Conservation (phyloP, 2,329 filamentous ascomycete genomes). For the Leptographium procerum region DNA sequence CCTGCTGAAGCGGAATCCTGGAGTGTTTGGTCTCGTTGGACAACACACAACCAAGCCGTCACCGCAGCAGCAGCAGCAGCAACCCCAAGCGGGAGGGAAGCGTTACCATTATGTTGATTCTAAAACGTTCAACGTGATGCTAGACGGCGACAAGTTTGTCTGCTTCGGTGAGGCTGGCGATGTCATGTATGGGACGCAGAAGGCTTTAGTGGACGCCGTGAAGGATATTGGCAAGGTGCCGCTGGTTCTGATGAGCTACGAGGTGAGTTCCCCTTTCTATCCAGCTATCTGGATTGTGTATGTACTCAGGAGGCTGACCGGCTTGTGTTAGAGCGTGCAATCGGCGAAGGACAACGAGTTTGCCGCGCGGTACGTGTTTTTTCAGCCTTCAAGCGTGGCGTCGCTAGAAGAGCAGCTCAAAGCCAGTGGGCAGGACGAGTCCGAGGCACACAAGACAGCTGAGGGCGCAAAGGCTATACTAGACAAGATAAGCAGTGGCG, state of each 20-base stretch:
- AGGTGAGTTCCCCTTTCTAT: constrained; percentile 29
- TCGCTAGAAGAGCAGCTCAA: constrained; percentile 29
- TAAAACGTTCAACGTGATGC: constrained; percentile 43
- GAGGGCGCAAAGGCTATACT: constrained; percentile 26
- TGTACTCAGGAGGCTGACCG: not conserved
- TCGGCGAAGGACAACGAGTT: constrained; percentile 47
- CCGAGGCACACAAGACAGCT: constrained; percentile 33
- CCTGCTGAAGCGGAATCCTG: constrained; percentile 51
- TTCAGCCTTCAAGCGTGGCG: constrained; percentile 31
- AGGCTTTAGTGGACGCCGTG: constrained; percentile 39
- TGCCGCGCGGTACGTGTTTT: constrained; percentile 41
- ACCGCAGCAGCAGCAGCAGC: not conserved
- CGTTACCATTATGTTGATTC: constrained; percentile 29
- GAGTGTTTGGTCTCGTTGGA: constrained; percentile 50
- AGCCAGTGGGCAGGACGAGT: constrained; percentile 30
- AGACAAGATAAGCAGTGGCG: constrained; percentile 27
- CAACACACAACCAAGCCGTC: constrained; percentile 36
- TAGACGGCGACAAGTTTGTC: constrained; percentile 48
- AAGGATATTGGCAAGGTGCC: constrained; percentile 47
- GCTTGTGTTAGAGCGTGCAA: constrained; percentile 31
- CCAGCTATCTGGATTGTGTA: not conserved
- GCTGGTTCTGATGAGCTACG: constrained; percentile 38
- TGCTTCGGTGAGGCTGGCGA: constrained; percentile 41
- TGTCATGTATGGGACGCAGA: constrained; percentile 44
- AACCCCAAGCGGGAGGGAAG: not conserved